A percentile compares a stretch with the other conserved stretches of the same genome.
phyloP scores from a whole-genome alignment of 2,329 filamentous ascomycete species.

The Colletotrichum cereale region DNA sequence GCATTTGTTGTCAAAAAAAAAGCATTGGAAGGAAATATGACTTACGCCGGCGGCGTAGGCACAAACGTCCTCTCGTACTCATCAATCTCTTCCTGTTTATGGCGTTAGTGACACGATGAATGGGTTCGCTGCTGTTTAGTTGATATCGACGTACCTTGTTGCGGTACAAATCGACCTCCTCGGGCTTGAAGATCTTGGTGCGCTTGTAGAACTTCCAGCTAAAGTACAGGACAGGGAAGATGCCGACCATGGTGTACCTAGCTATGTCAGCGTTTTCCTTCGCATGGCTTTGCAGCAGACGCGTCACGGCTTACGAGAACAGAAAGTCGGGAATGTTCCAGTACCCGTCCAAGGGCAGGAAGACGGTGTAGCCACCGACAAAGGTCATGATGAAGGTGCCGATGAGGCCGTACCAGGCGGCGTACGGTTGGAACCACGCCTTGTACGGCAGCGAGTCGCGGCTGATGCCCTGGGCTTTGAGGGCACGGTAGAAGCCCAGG shows the following conservation, averaged over 20 bases:
- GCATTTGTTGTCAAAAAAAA: rapidly evolving
- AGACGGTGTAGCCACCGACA: conserved; percentile 82
- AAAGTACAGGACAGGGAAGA: conserved; percentile 77
- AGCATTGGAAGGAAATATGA: neutral
- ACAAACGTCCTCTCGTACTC: conserved; percentile 75
- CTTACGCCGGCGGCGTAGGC: conserved; percentile 64
- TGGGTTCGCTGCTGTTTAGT: neutral
- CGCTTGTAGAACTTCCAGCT: conserved; percentile 79
- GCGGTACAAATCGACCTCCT: conserved; percentile 72
- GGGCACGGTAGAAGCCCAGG: conserved; percentile 77
- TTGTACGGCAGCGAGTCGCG: conserved; percentile 78
- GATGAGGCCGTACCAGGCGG: conserved; percentile 74
- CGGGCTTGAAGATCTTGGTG: conserved; percentile 67
- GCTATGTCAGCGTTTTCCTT: neutral
- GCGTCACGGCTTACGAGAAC: conserved; percentile 67
- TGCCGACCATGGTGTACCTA: conserved; percentile 76
- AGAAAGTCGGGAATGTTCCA: conserved; percentile 80
- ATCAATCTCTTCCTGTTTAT: conserved; percentile 68
- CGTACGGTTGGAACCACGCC: conserved; percentile 77
- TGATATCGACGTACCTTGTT: conserved; percentile 56
- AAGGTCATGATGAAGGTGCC: conserved; percentile 79
- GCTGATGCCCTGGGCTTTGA: conserved; percentile 76
- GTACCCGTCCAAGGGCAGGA: conserved; percentile 68
- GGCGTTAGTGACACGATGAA: neutral
- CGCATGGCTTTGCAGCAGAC: neutral